These are phyloP conservation scores for Gracilaria domingensis DNA, from an alignment of 23 red algal genomes.

Conservation along the genomic window DNA sequence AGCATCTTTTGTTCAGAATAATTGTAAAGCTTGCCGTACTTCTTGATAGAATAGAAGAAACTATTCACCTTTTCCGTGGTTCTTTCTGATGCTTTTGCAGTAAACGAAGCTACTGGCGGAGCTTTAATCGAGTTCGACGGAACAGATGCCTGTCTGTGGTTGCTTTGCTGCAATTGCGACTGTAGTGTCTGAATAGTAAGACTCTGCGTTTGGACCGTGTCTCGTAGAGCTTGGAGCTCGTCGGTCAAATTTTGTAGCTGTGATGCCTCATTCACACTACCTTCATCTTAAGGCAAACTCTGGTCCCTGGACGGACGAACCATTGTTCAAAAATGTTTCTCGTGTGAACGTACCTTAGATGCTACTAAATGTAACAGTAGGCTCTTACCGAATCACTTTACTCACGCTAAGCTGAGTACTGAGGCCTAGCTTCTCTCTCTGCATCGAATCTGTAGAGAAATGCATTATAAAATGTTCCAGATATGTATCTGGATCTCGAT, in stretches of 20 bases:
- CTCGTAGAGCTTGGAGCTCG: background rate
- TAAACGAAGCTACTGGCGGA: background rate
- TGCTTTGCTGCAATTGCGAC: too few relatives aligned
- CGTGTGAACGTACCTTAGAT: too few relatives aligned
- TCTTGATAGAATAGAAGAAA: background rate
- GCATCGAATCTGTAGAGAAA: too few relatives aligned
- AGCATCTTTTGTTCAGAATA: constrained; percentile 17
- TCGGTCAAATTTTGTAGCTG: background rate
- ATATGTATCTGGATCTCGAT: too few relatives aligned
- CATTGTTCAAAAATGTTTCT: too few relatives aligned
- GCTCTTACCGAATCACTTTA: constrained; percentile 5
- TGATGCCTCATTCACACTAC: too few relatives aligned
- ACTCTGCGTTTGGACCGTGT: too few relatives aligned
- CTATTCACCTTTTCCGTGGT: too few relatives aligned
- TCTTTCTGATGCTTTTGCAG: background rate
- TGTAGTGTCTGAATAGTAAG: too few relatives aligned
- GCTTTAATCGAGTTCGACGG: background rate
- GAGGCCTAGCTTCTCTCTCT: background rate
- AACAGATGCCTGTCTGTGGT: too few relatives aligned
- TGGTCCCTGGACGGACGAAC: too few relatives aligned
- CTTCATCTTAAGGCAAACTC: background rate
- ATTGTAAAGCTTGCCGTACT: constrained; percentile 36
- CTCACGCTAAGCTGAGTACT: background rate
- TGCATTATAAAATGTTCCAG: too few relatives aligned
- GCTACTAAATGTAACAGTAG: background rate